Percentiles rank a stretch among this genome's conserved stretches.
These are phyloP conservation scores for Exophiala xenobiotica DNA, from an alignment of 2,329 filamentous ascomycete species.

Conservation along the genomic window DNA sequence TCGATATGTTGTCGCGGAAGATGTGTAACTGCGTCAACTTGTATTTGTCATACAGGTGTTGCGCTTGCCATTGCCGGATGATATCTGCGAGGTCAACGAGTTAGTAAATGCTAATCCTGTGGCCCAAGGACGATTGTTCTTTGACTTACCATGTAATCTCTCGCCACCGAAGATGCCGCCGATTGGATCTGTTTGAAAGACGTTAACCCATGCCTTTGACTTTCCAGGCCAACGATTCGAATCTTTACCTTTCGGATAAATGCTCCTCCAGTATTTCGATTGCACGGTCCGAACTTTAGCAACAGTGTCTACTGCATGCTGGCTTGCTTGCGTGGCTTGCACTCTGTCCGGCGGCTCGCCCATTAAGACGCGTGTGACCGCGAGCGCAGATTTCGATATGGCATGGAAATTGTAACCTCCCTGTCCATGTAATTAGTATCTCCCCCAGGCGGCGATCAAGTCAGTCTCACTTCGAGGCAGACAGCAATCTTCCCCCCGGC, in stretches of 20 bases:
- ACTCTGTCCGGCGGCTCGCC: conserved; percentile 78
- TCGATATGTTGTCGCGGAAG: conserved; percentile 68
- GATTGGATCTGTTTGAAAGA: conserved; percentile 51
- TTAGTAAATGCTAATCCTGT: conserved; percentile 12
- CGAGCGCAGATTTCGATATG: conserved; percentile 87
- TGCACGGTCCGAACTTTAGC: conserved; percentile 59
- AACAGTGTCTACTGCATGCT: conserved; percentile 56
- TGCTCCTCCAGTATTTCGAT: conserved; percentile 78
- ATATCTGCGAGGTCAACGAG: conserved; percentile 54
- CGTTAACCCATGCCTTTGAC: too few relatives aligned
- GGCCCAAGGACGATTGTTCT: not conserved
- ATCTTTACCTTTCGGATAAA: conserved; percentile 63
- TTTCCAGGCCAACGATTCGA: too few relatives aligned
- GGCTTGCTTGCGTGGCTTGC: conserved; percentile 47
- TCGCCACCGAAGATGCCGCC: conserved; percentile 54
- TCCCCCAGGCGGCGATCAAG: not conserved
- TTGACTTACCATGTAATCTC: conserved; percentile 60
- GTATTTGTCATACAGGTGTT: conserved; percentile 67
- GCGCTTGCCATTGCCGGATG: conserved; percentile 73
- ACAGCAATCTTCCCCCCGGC: conserved; percentile 87
- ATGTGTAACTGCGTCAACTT: conserved; percentile 80
- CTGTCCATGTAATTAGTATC: conserved; percentile 15
- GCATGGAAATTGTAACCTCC: conserved; percentile 93
- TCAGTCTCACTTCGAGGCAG: conserved; percentile 66
- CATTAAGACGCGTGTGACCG: conserved; percentile 91